Evolutionary conservation across 1,284 basidiomycete genomes (phyloP), one percentile per base, ranked within the genome.

Genomic region (Pseudozyma tsukubaensis): DNA sequence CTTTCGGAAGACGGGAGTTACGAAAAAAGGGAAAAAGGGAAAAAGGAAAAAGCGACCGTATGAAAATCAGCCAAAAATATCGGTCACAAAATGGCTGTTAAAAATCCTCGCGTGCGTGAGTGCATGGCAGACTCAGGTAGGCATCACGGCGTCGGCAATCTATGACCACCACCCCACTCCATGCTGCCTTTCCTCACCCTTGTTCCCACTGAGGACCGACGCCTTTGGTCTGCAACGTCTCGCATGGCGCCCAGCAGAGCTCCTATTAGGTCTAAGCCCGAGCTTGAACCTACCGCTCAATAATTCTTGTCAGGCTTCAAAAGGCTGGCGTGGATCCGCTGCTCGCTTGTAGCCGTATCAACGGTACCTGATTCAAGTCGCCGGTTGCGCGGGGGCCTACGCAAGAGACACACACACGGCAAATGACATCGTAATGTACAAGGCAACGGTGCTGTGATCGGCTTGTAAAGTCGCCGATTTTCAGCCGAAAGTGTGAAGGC

Each of bases 121-220:
- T 19, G 53, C 44, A 13, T 44, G 52, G 42, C 14, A 34, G 34
- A 42, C 6, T 34, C 18, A 29, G 21, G 5, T 18, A 18, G 6
- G 24, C 6, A 29, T 6, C 9, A 44, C 37, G 35, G 14, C 44
- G 37, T 55, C 53, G 43, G 44, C 53, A 55, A 55, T 55, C 53
- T 55, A 35, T 49, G 7, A 49, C 47, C 47, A 29, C 32, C 8
- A 10, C 32, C 29, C 47, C 16, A 24, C 29, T 35, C 13, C 47
- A 34, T 6, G 10, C 44, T 29, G 24, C 24, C 24, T 29, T 6
- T 6, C 24, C 24, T 29, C 24, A 29, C 24, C 24, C 24, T 29
- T 6, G 24, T 29, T 29, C 3, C 6, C 24, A 29, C 24, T 29
- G 3, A 6, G 3, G 24, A 29, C 24, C 24, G 24, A 29, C 24